A percentile compares a stretch with the other conserved stretches of the same genome.
phyloP scores from a whole-genome alignment of 1,284 basidiomycete species.

The Apiotrichum veenhuisii region DNA sequence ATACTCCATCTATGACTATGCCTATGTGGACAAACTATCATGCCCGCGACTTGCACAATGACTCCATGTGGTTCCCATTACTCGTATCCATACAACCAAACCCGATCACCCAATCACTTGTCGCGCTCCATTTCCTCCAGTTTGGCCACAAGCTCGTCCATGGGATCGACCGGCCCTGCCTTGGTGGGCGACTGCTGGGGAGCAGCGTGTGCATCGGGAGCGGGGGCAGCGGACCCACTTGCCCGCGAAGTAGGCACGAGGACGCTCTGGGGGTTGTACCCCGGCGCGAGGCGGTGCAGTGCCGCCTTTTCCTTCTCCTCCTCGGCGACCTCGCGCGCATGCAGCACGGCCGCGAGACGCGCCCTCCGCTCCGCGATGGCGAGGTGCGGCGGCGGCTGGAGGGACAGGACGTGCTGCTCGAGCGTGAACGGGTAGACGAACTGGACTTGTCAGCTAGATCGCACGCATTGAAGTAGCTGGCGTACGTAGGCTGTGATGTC shows the following conservation, averaged over 20 bases:
- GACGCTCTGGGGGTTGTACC: constrained; percentile 45
- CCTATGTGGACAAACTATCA: too few relatives aligned
- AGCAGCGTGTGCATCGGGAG: background rate
- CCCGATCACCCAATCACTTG: background rate
- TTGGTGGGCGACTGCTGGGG: background rate
- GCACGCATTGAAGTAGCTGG: constrained; percentile 4
- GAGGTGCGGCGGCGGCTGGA: constrained; percentile 64
- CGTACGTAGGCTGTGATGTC: constrained; percentile 80
- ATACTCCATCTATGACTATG: background rate
- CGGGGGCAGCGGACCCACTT: background rate
- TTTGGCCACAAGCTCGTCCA: constrained; percentile 75
- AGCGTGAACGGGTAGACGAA: constrained; percentile 91
- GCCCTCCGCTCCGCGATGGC: constrained; percentile 64
- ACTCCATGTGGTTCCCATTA: too few relatives aligned
- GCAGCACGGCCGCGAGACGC: constrained; percentile 65
- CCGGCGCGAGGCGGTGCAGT: constrained; percentile 44
- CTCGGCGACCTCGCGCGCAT: constrained; percentile 68
- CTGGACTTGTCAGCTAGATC: constrained; percentile 50
- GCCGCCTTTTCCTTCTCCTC: constrained; percentile 58
- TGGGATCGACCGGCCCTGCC: constrained; percentile 54
- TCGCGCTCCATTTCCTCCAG: constrained; percentile 62
- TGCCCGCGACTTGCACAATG: too few relatives aligned
- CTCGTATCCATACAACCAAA: background rate
- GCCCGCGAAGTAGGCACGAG: constrained; percentile 29
- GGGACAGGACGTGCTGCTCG: constrained; percentile 72